Conservation (phyloP, 75 land plant genomes). For the Pinus tabuliformis region DNA sequence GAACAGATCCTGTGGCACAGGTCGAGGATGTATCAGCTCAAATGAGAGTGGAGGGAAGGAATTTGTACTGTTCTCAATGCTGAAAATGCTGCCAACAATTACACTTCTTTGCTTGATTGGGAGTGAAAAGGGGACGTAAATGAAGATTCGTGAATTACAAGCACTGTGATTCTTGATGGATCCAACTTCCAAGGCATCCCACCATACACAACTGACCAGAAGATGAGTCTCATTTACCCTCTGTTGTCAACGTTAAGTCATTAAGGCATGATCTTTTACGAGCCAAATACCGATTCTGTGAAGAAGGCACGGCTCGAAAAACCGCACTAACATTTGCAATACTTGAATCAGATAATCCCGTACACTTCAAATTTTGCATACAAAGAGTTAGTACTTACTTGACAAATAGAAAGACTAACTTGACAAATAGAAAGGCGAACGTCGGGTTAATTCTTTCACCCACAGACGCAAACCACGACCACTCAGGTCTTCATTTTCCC, state of each 20-base stretch:
- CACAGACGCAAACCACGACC: too few relatives aligned
- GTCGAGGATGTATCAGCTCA: conserved; percentile 14
- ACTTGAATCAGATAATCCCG: neutral
- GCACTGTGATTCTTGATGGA: neutral
- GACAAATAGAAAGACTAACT: too few relatives aligned
- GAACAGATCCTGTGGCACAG: conserved; percentile 18
- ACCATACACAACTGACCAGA: conserved; percentile 78
- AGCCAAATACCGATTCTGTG: conserved; percentile 21
- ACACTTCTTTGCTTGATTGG: conserved; percentile 60
- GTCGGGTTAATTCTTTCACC: too few relatives aligned
- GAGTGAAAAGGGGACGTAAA: conserved; percentile 44
- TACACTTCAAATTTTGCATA: conserved; percentile 49
- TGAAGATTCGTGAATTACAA: conserved; percentile 41
- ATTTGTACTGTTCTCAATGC: conserved; percentile 1
- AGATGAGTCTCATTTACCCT: conserved; percentile 53
- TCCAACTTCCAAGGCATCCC: conserved; percentile 60
- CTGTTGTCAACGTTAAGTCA: conserved; percentile 44
- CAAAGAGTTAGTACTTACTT: too few relatives aligned
- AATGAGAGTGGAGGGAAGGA: conserved; percentile 49
- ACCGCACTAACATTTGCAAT: conserved; percentile 41
- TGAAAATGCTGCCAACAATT: conserved; percentile 45
- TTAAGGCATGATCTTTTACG: conserved; percentile 34
- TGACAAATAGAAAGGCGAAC: too few relatives aligned
- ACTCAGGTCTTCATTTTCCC: too few relatives aligned
- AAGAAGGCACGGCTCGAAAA: conserved; percentile 37